Evolutionary conservation across 345 rosid species (phyloP), one percentile per base, ranked within the genome.

Genomic region (Eucalyptus marginata): DNA sequence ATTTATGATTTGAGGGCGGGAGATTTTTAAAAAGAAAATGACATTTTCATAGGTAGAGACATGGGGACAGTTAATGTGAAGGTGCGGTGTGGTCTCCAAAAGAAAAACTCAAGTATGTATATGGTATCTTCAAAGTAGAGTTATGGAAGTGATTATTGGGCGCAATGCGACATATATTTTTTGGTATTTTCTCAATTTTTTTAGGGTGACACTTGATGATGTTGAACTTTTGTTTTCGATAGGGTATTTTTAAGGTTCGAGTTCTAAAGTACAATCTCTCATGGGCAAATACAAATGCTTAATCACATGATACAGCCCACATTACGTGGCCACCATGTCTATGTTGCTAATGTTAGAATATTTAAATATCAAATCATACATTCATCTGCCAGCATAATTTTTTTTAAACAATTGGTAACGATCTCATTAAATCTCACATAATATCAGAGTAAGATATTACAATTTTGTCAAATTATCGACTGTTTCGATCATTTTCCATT

Each of bases 401-500:
- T 18, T 36, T 76, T 18, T 20, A 2, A 22, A 76, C 3, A 18
- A 2, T 40, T 1, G 3, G 0, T 7, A 10, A 9, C 2, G 3
- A 4, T 76, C 3, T 18, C 0, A 76, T 4, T 7, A 11, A 76
- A 40, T 76, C 83, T 76, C 27, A 36, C 1, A 20, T 76, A 12
- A 3, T 36, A 9, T 36, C 24, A 4, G 0, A 68, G 24, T 7
- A 9, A 2, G 1, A 0, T 18, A 4, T 76, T 6, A 20, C 20
- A 40, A 10, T 10, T 40, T 40, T 40, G 29, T 76, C 15, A 36
- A 76, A 40, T 11, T 6, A 76, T 40, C 0, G 3, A 40, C 15
- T 20, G 10, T 76, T 76, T 76, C 8, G 2, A 76, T 76, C 47
- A 20, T 68, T 4, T 68, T 68, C 80, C 43, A 59, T 59, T 59